These are phyloP conservation scores for Verticillium isaacii DNA, from an alignment of 2,329 filamentous ascomycete genomes.

Conservation along the genomic window DNA sequence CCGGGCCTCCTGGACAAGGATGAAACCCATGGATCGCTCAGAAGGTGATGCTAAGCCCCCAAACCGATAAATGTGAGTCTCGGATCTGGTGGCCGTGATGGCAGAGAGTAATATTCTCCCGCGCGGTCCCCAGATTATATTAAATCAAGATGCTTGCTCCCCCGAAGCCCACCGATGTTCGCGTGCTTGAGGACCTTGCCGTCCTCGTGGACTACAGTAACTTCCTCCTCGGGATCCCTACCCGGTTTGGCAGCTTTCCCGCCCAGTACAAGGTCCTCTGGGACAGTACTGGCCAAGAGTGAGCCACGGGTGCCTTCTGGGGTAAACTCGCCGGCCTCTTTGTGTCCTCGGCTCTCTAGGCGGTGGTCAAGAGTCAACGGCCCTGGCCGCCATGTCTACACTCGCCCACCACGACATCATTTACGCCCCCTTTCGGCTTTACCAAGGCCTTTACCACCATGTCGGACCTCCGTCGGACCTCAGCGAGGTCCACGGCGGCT, in stretches of 20 bases:
- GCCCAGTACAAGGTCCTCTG: slow-evolving; percentile 93
- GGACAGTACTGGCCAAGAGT: slow-evolving; percentile 84
- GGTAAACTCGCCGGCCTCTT: slow-evolving; percentile 93
- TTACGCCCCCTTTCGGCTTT: slow-evolving; percentile 92
- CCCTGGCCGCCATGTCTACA: slow-evolving; percentile 75
- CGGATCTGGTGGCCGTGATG: no score
- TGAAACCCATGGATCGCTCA: no score
- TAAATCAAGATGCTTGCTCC: slow-evolving; percentile 80
- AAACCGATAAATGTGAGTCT: no score
- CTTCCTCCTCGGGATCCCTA: slow-evolving; percentile 91
- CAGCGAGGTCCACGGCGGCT: slow-evolving; percentile 77
- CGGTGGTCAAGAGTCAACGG: slow-evolving; percentile 91
- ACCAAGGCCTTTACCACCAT: slow-evolving; percentile 69
- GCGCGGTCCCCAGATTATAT: no score
- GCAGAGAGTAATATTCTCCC: no score
- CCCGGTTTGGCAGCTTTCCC: slow-evolving; percentile 94
- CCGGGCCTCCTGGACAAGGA: no score
- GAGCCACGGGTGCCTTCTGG: slow-evolving; percentile 69
- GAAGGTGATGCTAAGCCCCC: no score
- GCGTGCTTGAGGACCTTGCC: slow-evolving; percentile 53
- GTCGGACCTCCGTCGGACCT: slow-evolving; percentile 70
- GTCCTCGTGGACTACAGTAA: slow-evolving; percentile 70
- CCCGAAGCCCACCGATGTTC: slow-evolving; percentile 63
- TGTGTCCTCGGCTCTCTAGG: slow-evolving; percentile 74
- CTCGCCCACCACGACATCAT: slow-evolving; percentile 90